A percentile compares a stretch with the other conserved stretches of the same genome.
phyloP scores from a whole-genome alignment of 2,329 filamentous ascomycete species.

The Sporothrix pseudoabietina region DNA sequence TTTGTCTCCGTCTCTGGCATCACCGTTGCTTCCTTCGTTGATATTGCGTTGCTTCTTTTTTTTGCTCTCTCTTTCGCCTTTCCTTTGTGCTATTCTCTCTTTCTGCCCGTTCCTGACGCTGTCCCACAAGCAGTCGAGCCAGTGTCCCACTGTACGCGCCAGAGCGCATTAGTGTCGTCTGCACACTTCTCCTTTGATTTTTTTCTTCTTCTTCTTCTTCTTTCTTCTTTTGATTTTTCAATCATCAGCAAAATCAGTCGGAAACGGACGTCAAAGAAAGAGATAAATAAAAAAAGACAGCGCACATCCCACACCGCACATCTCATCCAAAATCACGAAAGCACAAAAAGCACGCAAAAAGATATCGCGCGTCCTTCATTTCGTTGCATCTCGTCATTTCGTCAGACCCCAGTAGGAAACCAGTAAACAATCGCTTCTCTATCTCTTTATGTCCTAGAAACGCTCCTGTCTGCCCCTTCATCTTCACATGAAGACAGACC shows the following conservation, averaged over 20 bases:
- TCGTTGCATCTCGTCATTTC: constrained; percentile 13
- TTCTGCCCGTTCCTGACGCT: not conserved
- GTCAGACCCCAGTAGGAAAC: constrained; percentile 9
- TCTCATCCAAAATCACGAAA: not conserved
- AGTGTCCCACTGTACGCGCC: not conserved
- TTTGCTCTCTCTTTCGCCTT: not conserved
- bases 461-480: not conserved
- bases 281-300: not conserved
- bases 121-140: not conserved
- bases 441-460: not conserved
- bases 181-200: not conserved
- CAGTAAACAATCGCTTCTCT: not conserved
- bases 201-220: not conserved
- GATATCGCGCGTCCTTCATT: constrained; percentile 10
- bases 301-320: not conserved
- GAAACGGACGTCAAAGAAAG: not conserved
- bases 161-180: not conserved
- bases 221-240: not conserved
- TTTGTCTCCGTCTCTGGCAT: not conserved
- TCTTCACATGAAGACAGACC: constrained; percentile 14
- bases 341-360: not conserved
- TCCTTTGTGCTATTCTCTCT: not conserved
- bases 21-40: not conserved
- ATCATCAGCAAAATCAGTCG: not conserved
- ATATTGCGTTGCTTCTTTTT: not conserved